phyloP scores from a whole-genome alignment of 176 grass and related monocot genomes.

The bread wheat (Triticum aestivum) region DNA sequence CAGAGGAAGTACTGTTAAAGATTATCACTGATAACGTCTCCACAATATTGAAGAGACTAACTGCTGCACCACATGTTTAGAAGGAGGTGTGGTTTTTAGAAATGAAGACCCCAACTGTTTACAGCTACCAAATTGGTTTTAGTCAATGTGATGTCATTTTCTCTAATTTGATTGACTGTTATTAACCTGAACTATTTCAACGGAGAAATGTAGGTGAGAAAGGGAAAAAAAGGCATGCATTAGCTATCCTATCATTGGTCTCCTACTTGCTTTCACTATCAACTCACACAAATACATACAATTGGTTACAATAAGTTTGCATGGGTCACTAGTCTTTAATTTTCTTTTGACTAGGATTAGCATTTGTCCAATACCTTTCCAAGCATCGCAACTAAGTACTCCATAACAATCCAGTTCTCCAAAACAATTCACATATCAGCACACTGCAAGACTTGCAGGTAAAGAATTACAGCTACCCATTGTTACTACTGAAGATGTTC shows the following conservation, averaged over 20 bases:
- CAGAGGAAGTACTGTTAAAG: neutral
- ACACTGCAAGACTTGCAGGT: slow-evolving; percentile 1
- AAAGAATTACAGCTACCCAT: neutral
- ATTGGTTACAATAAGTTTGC: neutral
- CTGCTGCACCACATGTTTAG: neutral
- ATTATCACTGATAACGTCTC: neutral
- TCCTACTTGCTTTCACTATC: slow-evolving; percentile 21
- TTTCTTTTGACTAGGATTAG: neutral
- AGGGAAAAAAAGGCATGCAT: neutral
- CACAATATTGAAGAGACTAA: neutral
- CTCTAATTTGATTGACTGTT: neutral
- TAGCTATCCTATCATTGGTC: neutral
- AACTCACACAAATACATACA: slow-evolving; percentile 3
- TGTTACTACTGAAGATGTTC: neutral
- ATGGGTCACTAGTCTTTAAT: neutral
- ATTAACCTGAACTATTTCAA: neutral
- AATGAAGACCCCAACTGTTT: slow-evolving; percentile 6
- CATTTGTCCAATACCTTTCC: neutral
- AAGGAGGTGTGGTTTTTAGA: neutral
- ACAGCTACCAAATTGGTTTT: neutral
- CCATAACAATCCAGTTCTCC: slow-evolving; percentile 7
- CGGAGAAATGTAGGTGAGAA: neutral
- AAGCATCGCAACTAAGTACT: neutral
- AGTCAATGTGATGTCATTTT: neutral
- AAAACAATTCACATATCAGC: slow-evolving; percentile 2